Base-by-base conservation (phyloP, 257 asterid genomes). In the Striga asiatica region DNA sequence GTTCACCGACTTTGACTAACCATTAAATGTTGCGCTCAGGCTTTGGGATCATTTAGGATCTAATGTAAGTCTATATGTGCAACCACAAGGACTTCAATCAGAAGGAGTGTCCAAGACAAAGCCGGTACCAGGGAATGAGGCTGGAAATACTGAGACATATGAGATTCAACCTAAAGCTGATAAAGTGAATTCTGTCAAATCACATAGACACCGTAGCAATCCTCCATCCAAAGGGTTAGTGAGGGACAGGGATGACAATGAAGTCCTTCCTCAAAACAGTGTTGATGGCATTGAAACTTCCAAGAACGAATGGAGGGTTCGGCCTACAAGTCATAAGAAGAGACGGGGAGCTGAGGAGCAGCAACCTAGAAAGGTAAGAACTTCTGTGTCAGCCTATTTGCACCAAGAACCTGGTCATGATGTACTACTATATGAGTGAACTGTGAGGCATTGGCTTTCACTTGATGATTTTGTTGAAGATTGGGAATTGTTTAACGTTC, bases 1-100 rank as follows among this genome's bases (percentile, higher is more conserved):
- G 58, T 59, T 59, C 47, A 54, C 38, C 55, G 48, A 73, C 45
- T 50, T 16, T 29, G 61, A 24, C n/a, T n/a, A n/a, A n/a, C n/a
- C n/a, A n/a, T n/a, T 28, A 27, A 31, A 65, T 57, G 31, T 52
- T 63, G 42, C 55, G 31, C 55, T 29, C 62, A 92, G 99, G 97
- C 80, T 92, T 23, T 92, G 99, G 99, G 97, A 85, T 62, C 97
- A 92, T 65, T 66, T 92, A 46, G 94, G 78, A 47, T 79, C 87
- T 60, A 71, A 71, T 67, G 17, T 83, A 57, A 62, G 70, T 71
- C 68, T 78, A 43, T 92, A 92, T 54, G 71, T 79, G 29, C 88
- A 78, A 72, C 67, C 66, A 35, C 65, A 1, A 43, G 82, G 76
- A 54, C 58, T 69, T 50, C 80, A 64, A 61, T 65, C 68, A 24